Base-by-base conservation (phyloP, 2,329 filamentous ascomycete species). In the Diaporthe sp. region DNA sequence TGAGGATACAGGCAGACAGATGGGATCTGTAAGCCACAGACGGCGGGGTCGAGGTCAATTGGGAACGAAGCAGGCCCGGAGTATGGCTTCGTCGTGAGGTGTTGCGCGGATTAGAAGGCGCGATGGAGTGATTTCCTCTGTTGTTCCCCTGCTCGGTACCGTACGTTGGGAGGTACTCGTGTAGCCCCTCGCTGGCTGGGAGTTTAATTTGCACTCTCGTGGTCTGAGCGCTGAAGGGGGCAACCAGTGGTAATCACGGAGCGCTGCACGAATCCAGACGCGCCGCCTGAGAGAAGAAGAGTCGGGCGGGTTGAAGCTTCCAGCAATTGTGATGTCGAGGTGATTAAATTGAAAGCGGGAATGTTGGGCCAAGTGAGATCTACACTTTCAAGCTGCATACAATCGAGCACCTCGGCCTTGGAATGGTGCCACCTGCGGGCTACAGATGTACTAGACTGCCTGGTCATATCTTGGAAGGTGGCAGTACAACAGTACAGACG, bases 361-460 rank as follows among this genome's bases (percentile, higher is more conserved):
- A 71, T 50, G 69, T 47, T 50, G 51, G 55, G 55, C 55, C 55
- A 59, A 68, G 63, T 68, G 63, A 53, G 63, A 68, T 68, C 63
- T 68, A 53, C 63, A 68, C 44, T 27, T 37, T 35, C 22, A 37
- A 27, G 44, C 30, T 51, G 61, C 61, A 51, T 12, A 35, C 22
- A 65, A 8, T 50, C 19, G 27, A 65, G 44, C 61, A 66, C 13
- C 22, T 50, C 63, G 63, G 63, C 13, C 63, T 66, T 51, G 63
- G 63, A 66, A 66, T 66, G 63, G 30, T 66, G 63, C 44, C 27
- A 50, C 42, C 44, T 19, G 12, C 25, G 27, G 39, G 19, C 25
- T 27, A 44, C 56, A 42, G 37, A 30, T n/a, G 27, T 17, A 25
- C 42, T 47, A 50, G 61, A 35, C 30, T 66, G 30, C 22, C 44